Evolutionary conservation across 75 land plant species (phyloP), one percentile per base, ranked within the genome.

Genomic region (Isoetes taiwanensis): DNA sequence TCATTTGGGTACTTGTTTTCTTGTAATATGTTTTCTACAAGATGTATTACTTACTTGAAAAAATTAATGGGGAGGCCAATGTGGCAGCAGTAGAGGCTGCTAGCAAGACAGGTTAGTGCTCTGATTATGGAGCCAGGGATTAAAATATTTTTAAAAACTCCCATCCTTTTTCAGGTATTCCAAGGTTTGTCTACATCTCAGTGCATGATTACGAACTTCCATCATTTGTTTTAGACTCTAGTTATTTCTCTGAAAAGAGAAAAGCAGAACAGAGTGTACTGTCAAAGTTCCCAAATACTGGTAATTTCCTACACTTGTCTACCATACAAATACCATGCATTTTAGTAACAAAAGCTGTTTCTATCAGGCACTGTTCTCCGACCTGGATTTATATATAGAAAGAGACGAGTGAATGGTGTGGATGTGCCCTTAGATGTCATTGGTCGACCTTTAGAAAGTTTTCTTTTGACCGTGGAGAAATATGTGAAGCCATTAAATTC

Each of bases 171-270:
- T 8, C 50, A 46, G 50, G 50, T 8, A 16, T 46, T 6, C 50
- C 50, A n/a, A 46, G n/a, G 16, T 46, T 46, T n/a, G 50, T 46
- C n/a, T 46, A 46, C 19, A n/a, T 46, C 25, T 46, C 50, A 23
- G 50, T 46, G 16, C 50, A 46, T n/a, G 50, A 46, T 46, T 46
- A 46, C 50, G 23, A 46, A 6, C 50, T 46, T 46, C 50, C 50
- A 4, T 46, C 16, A 6, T 46, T 46, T 23, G 6, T 46, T 19
- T 46, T 46, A 23, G n/a, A n/a, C n/a, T 14, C 14, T 37, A 23
- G 50, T 19, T 46, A 46, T 23, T 46, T 46, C 19, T 19, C 50
- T 46, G 50, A 23, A n/a, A 46, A 46, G 16, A 46, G 50, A 23
- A 46, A 46, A n/a, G 50, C 50, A 8, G 50, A 46, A 46, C 21